Conservation (phyloP, 73 alveolate genomes). For the Blepharisma japonicum region DNA sequence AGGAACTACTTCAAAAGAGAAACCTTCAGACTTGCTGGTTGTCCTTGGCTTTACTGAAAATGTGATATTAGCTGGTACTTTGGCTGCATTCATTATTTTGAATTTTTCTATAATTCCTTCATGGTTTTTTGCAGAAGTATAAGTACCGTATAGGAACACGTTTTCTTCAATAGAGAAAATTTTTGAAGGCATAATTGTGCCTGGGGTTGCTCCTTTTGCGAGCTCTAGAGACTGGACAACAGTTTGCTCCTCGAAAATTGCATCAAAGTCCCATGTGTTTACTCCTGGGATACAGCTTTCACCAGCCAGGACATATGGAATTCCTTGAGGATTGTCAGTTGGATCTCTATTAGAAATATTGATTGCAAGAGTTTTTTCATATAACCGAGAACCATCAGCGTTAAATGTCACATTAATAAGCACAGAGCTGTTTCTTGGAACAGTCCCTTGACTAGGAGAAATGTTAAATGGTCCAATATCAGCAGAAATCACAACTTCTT, state of each 20-base stretch:
- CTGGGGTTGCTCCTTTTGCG: slow-evolving; percentile 60
- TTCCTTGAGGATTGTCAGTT: slow-evolving; percentile 92
- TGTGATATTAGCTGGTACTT: slow-evolving; percentile 79
- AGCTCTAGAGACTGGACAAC: slow-evolving; percentile 91
- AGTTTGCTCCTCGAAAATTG: slow-evolving; percentile 97
- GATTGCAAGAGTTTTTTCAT: slow-evolving; percentile 89
- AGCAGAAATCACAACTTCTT: slow-evolving; percentile 81
- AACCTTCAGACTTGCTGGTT: slow-evolving; percentile 93
- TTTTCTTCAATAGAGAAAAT: slow-evolving; percentile 92
- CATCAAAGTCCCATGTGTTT: slow-evolving; percentile 89
- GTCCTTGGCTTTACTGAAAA: slow-evolving; percentile 92
- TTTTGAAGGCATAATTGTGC: slow-evolving; percentile 80
- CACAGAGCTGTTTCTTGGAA: slow-evolving; percentile 89
- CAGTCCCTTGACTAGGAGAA: slow-evolving; percentile 86
- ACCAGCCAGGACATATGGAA: slow-evolving; percentile 93
- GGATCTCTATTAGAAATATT: slow-evolving; percentile 97
- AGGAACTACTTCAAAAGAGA: slow-evolving; percentile 92
- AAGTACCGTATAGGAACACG: slow-evolving; percentile 97
- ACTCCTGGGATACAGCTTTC: slow-evolving; percentile 99
- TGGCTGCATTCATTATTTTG: slow-evolving; percentile 94
- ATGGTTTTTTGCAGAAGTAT: slow-evolving; percentile 92
- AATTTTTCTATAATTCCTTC: slow-evolving; percentile 97
- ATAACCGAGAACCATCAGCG: slow-evolving; percentile 93
- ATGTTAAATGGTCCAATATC: slow-evolving; percentile 90
- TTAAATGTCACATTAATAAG: slow-evolving; percentile 84